Conservation (phyloP, 108 stramenopile species). For the Stephanodiscus minutulus region DNA sequence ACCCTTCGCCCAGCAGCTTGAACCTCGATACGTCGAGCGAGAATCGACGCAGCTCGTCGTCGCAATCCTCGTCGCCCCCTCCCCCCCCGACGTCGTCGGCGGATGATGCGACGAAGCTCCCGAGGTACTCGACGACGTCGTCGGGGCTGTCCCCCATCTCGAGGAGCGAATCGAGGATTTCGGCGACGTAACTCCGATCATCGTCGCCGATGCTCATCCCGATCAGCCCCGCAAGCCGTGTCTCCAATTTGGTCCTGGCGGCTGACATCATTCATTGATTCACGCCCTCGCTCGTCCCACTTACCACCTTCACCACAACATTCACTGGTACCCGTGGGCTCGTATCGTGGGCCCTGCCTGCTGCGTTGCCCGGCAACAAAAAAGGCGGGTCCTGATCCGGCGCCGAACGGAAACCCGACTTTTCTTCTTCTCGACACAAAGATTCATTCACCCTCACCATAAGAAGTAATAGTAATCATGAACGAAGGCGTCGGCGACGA, state of each 20-base stretch:
- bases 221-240: no score
- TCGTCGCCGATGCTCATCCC: constrained; percentile 23
- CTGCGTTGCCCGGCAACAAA: no score
- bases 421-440: no score
- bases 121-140: constrained; percentile 32
- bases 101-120: constrained; percentile 19
- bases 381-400: no score
- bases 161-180: constrained; percentile 47
- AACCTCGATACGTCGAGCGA: constrained; percentile 29
- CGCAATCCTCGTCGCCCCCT: not conserved
- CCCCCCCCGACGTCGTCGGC: not conserved
- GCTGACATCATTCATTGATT: no score
- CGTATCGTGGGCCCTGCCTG: no score
- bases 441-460: no score
- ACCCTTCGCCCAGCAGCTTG: constrained; percentile 21
- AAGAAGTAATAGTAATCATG: constrained; percentile 7
- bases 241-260: no score
- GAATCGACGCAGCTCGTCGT: constrained; percentile 10
- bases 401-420: no score
- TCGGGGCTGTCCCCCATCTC: constrained; percentile 35
- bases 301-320: no score
- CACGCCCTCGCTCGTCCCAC: no score
- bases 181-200: constrained; percentile 30
- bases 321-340: no score
- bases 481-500: not conserved